phyloP scores from a whole-genome alignment of 805 yeast genomes.

The Pichia insulana region DNA sequence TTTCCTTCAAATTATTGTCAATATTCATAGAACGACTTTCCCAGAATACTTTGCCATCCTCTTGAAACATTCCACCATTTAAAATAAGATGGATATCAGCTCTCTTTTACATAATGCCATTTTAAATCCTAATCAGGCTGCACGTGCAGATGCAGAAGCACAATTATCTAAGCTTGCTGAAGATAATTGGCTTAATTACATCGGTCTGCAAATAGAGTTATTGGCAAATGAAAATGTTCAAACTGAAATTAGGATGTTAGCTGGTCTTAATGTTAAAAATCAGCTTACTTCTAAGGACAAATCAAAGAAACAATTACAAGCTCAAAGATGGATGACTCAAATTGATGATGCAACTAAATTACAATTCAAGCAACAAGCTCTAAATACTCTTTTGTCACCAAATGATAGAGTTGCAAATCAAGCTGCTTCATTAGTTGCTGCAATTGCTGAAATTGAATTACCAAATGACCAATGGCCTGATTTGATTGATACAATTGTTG shows the following conservation, averaged over 20 bases:
- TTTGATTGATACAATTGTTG: conserved; percentile 73
- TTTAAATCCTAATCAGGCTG: conserved; percentile 53
- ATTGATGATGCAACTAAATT: conserved; percentile 47
- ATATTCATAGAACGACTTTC: too few relatives aligned
- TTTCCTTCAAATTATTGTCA: too few relatives aligned
- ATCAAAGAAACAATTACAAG: conserved; percentile 46
- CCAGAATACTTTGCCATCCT: background rate
- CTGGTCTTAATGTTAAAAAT: conserved; percentile 82
- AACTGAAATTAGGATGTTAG: conserved; percentile 82
- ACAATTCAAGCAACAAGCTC: conserved; percentile 57
- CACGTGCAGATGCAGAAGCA: conserved; percentile 70
- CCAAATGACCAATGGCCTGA: conserved; percentile 86
- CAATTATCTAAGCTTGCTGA: conserved; percentile 64
- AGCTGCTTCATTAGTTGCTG: conserved; percentile 91
- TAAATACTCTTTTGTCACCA: conserved; percentile 54
- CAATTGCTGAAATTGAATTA: conserved; percentile 92
- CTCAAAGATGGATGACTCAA: conserved; percentile 60
- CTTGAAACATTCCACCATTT: background rate
- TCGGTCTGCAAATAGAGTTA: conserved; percentile 61
- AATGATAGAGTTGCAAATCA: conserved; percentile 76
- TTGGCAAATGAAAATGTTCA: conserved; percentile 56
- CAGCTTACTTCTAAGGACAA: conserved; percentile 77
- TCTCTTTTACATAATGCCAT: conserved; percentile 73
- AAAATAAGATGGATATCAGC: conserved; percentile 48
- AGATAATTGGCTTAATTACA: conserved; percentile 68